phyloP scores from a whole-genome alignment of 257 asterid species.

The Dorcoceras hygrometricum region DNA sequence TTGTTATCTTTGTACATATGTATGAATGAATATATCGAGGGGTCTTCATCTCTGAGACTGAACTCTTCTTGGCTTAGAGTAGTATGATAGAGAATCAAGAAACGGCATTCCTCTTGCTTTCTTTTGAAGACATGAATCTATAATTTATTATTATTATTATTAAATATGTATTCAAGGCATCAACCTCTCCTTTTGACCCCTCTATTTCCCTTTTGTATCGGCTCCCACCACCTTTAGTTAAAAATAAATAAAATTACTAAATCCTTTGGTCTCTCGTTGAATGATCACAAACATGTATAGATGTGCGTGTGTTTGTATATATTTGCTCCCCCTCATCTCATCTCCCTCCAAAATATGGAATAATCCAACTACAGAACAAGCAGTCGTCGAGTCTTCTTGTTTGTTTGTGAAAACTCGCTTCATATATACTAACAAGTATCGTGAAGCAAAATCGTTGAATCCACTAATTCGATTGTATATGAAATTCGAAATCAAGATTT shows the following conservation, averaged over 20 bases:
- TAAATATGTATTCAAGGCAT: not conserved
- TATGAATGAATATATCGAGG: conserved; percentile 3
- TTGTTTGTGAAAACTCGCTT: too few relatives aligned
- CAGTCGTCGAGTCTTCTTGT: not conserved
- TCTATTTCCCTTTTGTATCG: not conserved
- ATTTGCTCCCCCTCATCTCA: not conserved
- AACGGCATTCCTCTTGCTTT: not conserved
- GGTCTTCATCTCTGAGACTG: conserved; percentile 18
- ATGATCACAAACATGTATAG: not conserved
- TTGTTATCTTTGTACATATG: conserved; percentile 18
- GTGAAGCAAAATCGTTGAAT: not conserved
- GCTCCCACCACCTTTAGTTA: not conserved
- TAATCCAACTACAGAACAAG: not conserved
- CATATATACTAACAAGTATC: not conserved
- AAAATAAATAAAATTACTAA: not conserved
- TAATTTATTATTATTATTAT: not conserved
- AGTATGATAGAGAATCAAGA: conserved; percentile 2
- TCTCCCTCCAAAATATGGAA: not conserved
- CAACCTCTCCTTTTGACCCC: conserved; percentile 1
- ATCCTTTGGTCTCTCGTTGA: not conserved
- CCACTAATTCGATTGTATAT: not conserved
- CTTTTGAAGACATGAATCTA: not conserved
- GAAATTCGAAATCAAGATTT: too few relatives aligned
- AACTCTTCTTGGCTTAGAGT: conserved; percentile 4
- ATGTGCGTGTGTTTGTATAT: not conserved